phyloP scores from a whole-genome alignment of 1,284 basidiomycete genomes.

The Rhizoctonia solani region DNA sequence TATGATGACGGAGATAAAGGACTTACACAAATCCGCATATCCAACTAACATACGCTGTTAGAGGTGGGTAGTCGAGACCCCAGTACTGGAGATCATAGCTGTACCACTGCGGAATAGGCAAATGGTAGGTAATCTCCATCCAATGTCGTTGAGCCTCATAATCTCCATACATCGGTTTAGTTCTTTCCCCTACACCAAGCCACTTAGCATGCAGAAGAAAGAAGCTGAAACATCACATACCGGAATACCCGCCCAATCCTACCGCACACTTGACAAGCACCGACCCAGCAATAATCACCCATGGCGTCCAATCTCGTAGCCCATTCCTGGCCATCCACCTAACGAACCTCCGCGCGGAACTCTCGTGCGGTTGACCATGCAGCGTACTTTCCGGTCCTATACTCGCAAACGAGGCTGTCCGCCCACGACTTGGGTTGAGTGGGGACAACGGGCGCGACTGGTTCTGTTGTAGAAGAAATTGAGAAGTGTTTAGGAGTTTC shows the following conservation, averaged over 20 bases:
- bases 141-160: constrained; percentile 94
- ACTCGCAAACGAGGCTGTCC: constrained; percentile 42
- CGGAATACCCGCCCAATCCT: constrained; percentile 80
- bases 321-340: constrained; percentile 74
- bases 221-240: constrained; percentile 51
- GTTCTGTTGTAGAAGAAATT: constrained; percentile 52
- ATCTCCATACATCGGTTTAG: constrained; percentile 86
- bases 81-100: constrained; percentile 85
- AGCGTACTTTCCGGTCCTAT: constrained; percentile 47
- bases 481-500: constrained; percentile 59
- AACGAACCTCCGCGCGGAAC: constrained; percentile 63
- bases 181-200: constrained; percentile 58
- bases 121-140: constrained; percentile 85
- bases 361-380: constrained; percentile 49
- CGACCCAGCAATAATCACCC: constrained; percentile 56
- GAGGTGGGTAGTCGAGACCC: constrained; percentile 90
- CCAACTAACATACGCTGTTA: constrained; percentile 88
- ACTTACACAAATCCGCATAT: constrained; percentile 70
- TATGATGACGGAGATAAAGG: not conserved
- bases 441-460: constrained; percentile 48
- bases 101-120: constrained; percentile 81
- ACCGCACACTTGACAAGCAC: constrained; percentile 67
- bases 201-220: constrained; percentile 1
- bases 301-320: constrained; percentile 62
- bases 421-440: constrained; percentile 38